A percentile compares a stretch with the other conserved stretches of the same genome.
These are phyloP conservation scores for Sclerotinia borealis DNA, from an alignment of 2,329 filamentous ascomycete species.

Conservation along the genomic window DNA sequence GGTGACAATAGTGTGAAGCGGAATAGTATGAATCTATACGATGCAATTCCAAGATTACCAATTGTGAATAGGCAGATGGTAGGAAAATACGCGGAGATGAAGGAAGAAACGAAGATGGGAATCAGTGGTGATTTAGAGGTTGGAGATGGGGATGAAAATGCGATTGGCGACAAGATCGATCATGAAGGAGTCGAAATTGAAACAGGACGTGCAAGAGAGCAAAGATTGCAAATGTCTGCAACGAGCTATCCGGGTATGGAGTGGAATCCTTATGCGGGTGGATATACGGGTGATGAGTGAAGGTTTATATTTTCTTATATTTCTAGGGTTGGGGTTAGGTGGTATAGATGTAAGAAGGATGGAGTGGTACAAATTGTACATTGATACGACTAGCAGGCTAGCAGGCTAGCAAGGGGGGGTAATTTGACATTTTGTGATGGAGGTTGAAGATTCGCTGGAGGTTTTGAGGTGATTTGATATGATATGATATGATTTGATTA, in stretches of 20 bases:
- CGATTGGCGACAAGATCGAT: constrained; percentile 32
- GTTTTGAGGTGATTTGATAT: neutral
- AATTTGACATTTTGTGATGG: neutral
- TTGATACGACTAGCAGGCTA: too few relatives aligned
- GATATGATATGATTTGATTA: neutral
- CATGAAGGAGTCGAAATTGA: neutral
- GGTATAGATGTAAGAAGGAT: too few relatives aligned
- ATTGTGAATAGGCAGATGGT: neutral
- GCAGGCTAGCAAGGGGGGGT: too few relatives aligned
- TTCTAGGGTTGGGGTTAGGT: too few relatives aligned
- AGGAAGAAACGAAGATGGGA: neutral
- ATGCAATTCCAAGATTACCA: neutral
- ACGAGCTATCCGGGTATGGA: constrained; percentile 66
- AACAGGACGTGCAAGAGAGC: constrained; percentile 35
- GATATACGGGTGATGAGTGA: neutral
- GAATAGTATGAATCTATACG: neutral
- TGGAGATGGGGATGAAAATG: constrained; percentile 26
- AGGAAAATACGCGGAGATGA: neutral
- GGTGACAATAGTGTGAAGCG: neutral
- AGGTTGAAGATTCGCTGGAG: neutral
- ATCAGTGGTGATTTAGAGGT: neutral
- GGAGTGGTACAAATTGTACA: neutral
- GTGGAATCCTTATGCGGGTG: constrained; percentile 36
- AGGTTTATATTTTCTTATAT: neutral
- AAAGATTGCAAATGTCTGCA: constrained; percentile 51